A percentile compares a stretch with the other conserved stretches of the same genome.
phyloP scores from a whole-genome alignment of 495 filamentous ascomycete genomes.

The Penicillium pulvis region DNA sequence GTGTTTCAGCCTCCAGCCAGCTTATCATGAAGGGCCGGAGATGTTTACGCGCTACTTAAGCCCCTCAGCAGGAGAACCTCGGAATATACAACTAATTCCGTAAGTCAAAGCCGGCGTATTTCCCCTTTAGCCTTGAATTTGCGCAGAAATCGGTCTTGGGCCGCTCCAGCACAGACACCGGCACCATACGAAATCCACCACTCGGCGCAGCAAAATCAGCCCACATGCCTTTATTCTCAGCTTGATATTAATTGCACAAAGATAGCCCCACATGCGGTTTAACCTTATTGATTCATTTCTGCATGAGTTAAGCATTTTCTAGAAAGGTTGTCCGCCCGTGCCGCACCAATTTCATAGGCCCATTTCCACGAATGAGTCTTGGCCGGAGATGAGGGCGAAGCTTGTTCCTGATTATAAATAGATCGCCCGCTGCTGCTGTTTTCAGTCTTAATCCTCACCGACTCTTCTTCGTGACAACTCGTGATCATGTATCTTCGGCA shows the following conservation, averaged over 20 bases:
- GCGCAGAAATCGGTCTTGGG: not conserved
- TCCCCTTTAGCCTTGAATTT: not conserved
- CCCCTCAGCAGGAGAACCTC: too few relatives aligned
- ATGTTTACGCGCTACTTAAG: too few relatives aligned
- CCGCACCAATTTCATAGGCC: not conserved
- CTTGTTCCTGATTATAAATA: not conserved
- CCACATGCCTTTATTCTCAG: not conserved
- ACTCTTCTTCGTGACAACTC: not conserved
- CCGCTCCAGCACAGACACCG: not conserved
- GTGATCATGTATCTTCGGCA: slow-evolving; percentile 12
- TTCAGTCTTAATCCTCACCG: not conserved
- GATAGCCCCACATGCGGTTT: slow-evolving; percentile 8
- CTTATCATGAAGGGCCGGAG: too few relatives aligned
- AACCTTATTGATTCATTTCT: slow-evolving; percentile 5
- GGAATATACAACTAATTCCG: not conserved
- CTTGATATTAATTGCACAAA: not conserved
- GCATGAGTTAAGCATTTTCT: not conserved
- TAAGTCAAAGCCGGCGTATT: not conserved
- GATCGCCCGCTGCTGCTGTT: too few relatives aligned
- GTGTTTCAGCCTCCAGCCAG: too few relatives aligned
- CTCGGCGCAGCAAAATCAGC: not conserved
- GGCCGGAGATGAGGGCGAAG: not conserved
- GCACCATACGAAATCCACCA: slow-evolving; percentile 4
- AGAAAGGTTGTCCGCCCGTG: not conserved
- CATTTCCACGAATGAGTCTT: slow-evolving; percentile 9